Conservation (phyloP, 768 basidiomycete genomes). For the Hirschioporus abietinus region DNA sequence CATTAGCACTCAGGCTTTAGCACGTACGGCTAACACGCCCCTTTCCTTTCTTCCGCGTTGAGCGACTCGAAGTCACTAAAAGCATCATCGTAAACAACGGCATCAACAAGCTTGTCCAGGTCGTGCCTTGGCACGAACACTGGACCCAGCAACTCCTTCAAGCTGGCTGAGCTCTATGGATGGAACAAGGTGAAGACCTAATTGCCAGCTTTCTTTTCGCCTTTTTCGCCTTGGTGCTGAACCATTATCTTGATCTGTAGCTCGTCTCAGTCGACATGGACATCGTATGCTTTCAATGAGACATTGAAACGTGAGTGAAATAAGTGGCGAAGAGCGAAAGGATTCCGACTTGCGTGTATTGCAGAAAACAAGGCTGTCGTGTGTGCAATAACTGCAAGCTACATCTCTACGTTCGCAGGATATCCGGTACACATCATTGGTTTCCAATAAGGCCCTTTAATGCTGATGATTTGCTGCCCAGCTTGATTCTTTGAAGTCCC, state of each 20-base stretch:
- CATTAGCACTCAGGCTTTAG: neutral
- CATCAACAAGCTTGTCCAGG: constrained; percentile 12
- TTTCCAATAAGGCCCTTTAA: constrained; percentile 5
- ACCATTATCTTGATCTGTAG: constrained; percentile 30
- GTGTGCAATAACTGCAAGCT: constrained; percentile 86
- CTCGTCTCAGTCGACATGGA: constrained; percentile 58
- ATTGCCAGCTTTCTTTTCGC: constrained; percentile 3
- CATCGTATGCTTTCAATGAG: constrained; percentile 56
- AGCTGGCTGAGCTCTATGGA: constrained; percentile 68
- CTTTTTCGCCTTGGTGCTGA: constrained; percentile 9
- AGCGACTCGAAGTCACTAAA: neutral
- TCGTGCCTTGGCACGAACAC: constrained; percentile 68
- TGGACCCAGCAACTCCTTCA: constrained; percentile 59
- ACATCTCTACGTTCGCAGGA: constrained; percentile 88
- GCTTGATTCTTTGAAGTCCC: constrained; percentile 93
- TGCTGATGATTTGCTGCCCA: constrained; percentile 24
- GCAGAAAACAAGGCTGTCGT: constrained; percentile 83
- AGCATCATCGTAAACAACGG: neutral
- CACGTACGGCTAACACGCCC: constrained; percentile 1
- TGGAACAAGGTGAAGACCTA: constrained; percentile 52
- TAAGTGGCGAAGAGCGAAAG: constrained; percentile 7
- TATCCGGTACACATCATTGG: constrained; percentile 56
- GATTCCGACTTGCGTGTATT: constrained; percentile 6
- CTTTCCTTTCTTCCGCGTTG: neutral
- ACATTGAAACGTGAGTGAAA: constrained; percentile 54